Evolutionary conservation across 2,329 filamentous ascomycete species (phyloP).

Genomic region (Hypoxylon sp.): DNA sequence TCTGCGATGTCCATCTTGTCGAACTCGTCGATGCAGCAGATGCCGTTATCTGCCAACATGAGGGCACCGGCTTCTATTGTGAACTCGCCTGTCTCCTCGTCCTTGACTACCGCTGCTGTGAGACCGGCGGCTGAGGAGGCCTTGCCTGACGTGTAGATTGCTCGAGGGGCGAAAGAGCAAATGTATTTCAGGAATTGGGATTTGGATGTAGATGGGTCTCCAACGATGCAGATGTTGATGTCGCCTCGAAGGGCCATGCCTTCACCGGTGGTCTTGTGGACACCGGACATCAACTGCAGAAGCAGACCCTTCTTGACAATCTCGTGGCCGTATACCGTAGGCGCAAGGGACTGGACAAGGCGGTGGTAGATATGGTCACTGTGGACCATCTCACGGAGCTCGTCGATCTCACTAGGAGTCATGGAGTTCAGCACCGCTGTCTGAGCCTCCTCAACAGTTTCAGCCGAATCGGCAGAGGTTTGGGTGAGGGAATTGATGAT

Average conservation of each 20-base stretch:
- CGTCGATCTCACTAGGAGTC: conserved; percentile 87
- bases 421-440: conserved; percentile 88
- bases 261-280: conserved; percentile 90
- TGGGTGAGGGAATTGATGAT: conserved; percentile 88
- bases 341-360: conserved; percentile 91
- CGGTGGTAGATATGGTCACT: conserved; percentile 94
- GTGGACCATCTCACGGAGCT: conserved; percentile 93
- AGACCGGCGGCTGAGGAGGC: conserved; percentile 97
- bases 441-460: conserved; percentile 86
- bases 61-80: conserved; percentile 98
- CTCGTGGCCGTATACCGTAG: conserved; percentile 96
- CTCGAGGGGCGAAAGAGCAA: conserved; percentile 94
- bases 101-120: conserved; percentile 95
- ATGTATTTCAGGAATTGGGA: conserved; percentile 99
- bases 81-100: conserved; percentile 98
- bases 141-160: conserved; percentile 97
- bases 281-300: conserved; percentile 94
- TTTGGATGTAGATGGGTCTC: conserved; percentile 96
- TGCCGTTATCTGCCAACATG: conserved; percentile 96
- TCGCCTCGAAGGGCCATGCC: conserved; percentile 96
- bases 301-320: conserved; percentile 98
- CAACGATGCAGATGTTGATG: conserved; percentile 98
- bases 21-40: conserved; percentile 98
- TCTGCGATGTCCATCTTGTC: conserved; percentile 99
- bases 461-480: conserved; percentile 73